Base-by-base conservation (phyloP, 345 rosid species). In the Populus deltoides region DNA sequence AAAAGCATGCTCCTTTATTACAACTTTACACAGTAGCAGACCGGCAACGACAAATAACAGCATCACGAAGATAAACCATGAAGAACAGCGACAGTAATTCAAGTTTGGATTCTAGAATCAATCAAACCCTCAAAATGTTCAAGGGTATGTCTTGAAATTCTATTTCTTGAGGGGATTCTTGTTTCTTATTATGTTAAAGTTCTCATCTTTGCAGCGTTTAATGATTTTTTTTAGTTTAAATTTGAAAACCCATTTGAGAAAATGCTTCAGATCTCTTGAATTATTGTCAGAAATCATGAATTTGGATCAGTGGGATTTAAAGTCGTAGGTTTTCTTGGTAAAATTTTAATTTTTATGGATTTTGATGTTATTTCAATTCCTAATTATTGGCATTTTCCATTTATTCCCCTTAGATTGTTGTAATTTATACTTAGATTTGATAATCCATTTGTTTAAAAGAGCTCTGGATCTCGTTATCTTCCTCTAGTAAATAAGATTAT, bases 101-200 rank as follows among this genome's bases (percentile, higher is more conserved):
- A 39, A 91, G 87, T 76, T 78, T 88, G 68, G 97, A 92, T 86
- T 91, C 99, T 49, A 85, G 97, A 84, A 90, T 95, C 91, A 92
- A 88, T 80, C 99, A 91, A 59, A 93, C 97, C 41, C 96, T 95
- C 79, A 92, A 90, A 95, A 90, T 84, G 97, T 95, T 70, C 97
- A 93, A 68, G 98, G 96, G 99, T 93, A 84, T 49, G 71, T 47
- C 12, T 2, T 1, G 8, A 38, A 51, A 51, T 51, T 31, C 69
- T 15, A 25, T 61, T 61, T 61, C 15, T 61, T 9, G 27, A 33
- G 11, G 70, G n/a, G 22, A 24, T 36, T 2, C 8, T 35, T 38
- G 20, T 27, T 35, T 68, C 43, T 43, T 68, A 33, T 38, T 59
- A 66, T 83, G 68, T 79, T 73, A 20, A 72, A 45, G 66, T 10